Evolutionary conservation across 2,329 filamentous ascomycete genomes (phyloP), one percentile per base, ranked within the genome.

Genomic region (Scedosporium aurantiacum): DNA sequence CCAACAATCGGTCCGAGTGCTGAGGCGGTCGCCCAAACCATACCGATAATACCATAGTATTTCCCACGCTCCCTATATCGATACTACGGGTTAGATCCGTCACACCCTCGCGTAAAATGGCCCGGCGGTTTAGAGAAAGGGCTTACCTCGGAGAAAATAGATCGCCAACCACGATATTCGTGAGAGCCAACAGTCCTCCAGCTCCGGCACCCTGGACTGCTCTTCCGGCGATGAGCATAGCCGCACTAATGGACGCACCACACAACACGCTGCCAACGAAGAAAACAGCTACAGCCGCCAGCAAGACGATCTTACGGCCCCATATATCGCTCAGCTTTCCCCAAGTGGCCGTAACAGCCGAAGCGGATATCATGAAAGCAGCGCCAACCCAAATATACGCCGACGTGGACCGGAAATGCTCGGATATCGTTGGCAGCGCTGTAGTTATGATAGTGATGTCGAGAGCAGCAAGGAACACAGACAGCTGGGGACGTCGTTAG

Each of bases 301-400:
- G 70, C 5, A 83, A 65, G 55, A 82, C 72, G 1, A 76, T 76
- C 66, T 82, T 82, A 5, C 80, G 75, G 6, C 80, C 80, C 76
- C 76, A 83, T 55, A 83, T 82, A 64, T 83, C 80, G 4, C 75
- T 77, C 60, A 82, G 70, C 65, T 80, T 81, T 28, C 84, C 86
- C 50, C 50, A 54, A 16, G 88, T 81, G 0, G 88, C 87, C 0
- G 82, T 83, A 1, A 79, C 79, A 0, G 87, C 85, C 0, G 87
- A 85, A 67, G 84, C 84, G 14, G 85, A 85, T 10, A 92, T 81
- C 3, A 91, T 76, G 70, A 88, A 92, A 0, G 88, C 83, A 25
- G 82, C 85, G 1, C 88, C 89, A 63, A 93, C 87, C 90, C 89
- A 92, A 12, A 85, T 84, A 72, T 91, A 92, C 5, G 86, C 87